Evolutionary conservation across 495 filamentous ascomycete genomes (phyloP).

Genomic region (Hypoxylon perforatum): DNA sequence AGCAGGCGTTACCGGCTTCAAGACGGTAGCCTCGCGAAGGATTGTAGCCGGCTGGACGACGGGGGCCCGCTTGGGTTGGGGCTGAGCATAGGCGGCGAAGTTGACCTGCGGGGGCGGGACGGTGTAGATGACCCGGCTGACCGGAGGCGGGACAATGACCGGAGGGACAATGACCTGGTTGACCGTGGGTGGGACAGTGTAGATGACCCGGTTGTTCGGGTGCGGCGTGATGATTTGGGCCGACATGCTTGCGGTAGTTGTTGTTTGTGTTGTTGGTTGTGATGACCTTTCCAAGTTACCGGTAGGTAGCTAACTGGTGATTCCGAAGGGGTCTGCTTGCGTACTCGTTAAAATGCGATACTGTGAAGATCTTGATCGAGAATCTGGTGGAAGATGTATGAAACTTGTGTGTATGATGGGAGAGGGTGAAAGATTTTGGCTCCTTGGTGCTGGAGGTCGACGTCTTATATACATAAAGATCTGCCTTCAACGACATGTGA

Average conservation of each 20-base stretch:
- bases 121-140: slow-evolving; percentile 24
- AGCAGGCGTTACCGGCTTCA: not conserved
- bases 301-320: not conserved
- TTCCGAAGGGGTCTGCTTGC: too few relatives aligned
- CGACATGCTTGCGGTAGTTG: not conserved
- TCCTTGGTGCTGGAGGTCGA: too few relatives aligned
- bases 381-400: not conserved
- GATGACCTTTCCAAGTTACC: too few relatives aligned
- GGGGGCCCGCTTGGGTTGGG: not conserved
- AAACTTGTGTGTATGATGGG: not conserved
- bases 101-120: slow-evolving; percentile 6
- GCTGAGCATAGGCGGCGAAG: not conserved
- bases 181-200: slow-evolving; percentile 15
- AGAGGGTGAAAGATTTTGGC: too few relatives aligned
- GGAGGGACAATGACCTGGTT: not conserved
- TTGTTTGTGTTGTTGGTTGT: not conserved
- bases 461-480: too few relatives aligned
- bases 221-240: slow-evolving; percentile 15
- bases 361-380: not conserved
- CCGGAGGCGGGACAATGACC: too few relatives aligned
- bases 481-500: too few relatives aligned
- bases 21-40: not conserved
- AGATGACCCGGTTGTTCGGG: slow-evolving; percentile 17
- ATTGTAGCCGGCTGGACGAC: not conserved
- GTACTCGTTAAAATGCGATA: too few relatives aligned